These are phyloP conservation scores for Teratosphaeriaceae sp. DNA, from an alignment of 2,329 filamentous ascomycete species.

Conservation along the genomic window DNA sequence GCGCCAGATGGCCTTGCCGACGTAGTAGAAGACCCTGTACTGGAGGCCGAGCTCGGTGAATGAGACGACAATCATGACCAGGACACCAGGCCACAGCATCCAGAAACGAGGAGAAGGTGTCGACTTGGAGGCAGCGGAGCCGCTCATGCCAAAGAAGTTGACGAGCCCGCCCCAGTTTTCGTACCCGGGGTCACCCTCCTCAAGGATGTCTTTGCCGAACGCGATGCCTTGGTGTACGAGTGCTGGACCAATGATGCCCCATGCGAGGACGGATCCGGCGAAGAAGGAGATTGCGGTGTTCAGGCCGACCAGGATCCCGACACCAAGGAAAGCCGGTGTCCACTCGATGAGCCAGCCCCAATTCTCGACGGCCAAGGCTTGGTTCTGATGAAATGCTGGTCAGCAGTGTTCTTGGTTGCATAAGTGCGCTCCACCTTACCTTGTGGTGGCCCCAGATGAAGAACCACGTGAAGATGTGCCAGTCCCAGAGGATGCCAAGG, in stretches of 20 bases:
- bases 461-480: slow-evolving; percentile 41
- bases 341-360: slow-evolving; percentile 49
- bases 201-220: slow-evolving; percentile 35
- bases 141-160: slow-evolving; percentile 34
- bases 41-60: slow-evolving; percentile 34
- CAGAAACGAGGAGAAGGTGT: slow-evolving; percentile 45
- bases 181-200: slow-evolving; percentile 21
- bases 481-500: slow-evolving; percentile 50
- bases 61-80: slow-evolving; percentile 45
- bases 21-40: slow-evolving; percentile 38
- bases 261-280: slow-evolving; percentile 49
- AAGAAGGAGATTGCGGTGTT: slow-evolving; percentile 55
- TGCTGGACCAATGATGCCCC: slow-evolving; percentile 51
- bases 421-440: not conserved
- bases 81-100: slow-evolving; percentile 47
- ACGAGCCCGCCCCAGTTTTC: slow-evolving; percentile 38
- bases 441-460: slow-evolving; percentile 50
- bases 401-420: not conserved
- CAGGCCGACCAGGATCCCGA: slow-evolving; percentile 50
- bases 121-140: slow-evolving; percentile 32
- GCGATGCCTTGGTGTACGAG: slow-evolving; percentile 48
- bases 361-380: slow-evolving; percentile 49
- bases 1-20: slow-evolving; percentile 45
- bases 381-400: slow-evolving; percentile 27
- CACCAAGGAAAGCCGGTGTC: slow-evolving; percentile 10